Percentiles rank a stretch among this genome's conserved stretches.
Conservation (phyloP, 2,329 filamentous ascomycete genomes). For the Escovopsis sp. region DNA sequence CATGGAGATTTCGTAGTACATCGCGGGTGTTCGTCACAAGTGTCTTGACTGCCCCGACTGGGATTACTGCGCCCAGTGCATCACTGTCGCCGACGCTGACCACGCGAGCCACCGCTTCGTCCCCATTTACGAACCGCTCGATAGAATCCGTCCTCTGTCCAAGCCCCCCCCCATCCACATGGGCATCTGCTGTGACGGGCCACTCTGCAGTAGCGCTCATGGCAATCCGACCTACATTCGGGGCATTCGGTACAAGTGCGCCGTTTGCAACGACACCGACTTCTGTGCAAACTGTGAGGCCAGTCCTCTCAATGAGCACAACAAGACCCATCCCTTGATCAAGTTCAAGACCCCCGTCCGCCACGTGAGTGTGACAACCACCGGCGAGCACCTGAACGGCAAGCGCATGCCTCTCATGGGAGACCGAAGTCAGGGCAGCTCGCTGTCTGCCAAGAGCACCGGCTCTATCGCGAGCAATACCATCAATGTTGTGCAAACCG, state of each 20-base stretch:
- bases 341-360: constrained; percentile 92
- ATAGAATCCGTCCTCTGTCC: constrained; percentile 9
- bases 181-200: constrained; percentile 91
- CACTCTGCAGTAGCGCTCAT: constrained; percentile 53
- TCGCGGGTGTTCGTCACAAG: constrained; percentile 86
- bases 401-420: constrained; percentile 55
- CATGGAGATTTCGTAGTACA: constrained; percentile 30
- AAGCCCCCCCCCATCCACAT: constrained; percentile 41
- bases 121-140: constrained; percentile 63
- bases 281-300: constrained; percentile 94
- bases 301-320: constrained; percentile 69
- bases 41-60: constrained; percentile 94
- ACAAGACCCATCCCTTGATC: constrained; percentile 90
- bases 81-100: constrained; percentile 47
- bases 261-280: constrained; percentile 86
- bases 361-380: constrained; percentile 73
- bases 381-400: constrained; percentile 60
- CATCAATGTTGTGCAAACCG: constrained; percentile 49
- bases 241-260: constrained; percentile 90
- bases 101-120: constrained; percentile 84
- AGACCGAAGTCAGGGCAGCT: constrained; percentile 34
- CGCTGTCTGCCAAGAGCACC: constrained; percentile 28
- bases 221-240: constrained; percentile 56
- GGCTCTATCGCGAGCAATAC: constrained; percentile 27
- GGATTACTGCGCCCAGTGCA: constrained; percentile 79